Evolutionary conservation across 2,329 filamentous ascomycete species (phyloP).

Genomic region (Tothia fuscella): DNA sequence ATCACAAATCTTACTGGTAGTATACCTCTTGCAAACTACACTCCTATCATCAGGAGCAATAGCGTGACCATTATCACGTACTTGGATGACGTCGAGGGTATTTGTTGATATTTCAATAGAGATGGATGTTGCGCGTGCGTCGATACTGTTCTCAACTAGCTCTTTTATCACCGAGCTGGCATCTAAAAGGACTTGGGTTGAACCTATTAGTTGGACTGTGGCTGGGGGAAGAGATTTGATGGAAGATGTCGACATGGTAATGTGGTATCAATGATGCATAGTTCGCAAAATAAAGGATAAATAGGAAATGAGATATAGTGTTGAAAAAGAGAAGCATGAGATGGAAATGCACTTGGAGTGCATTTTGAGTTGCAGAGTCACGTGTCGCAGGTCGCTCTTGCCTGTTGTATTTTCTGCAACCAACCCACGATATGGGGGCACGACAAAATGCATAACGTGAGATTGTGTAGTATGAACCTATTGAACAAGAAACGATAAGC

Average conservation of each 20-base stretch:
- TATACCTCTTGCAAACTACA: slow-evolving; percentile 50
- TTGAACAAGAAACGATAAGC: too few species aligned
- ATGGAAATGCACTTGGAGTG: too few species aligned
- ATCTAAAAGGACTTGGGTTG: slow-evolving; percentile 47
- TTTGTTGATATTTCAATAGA: slow-evolving; percentile 53
- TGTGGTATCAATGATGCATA: background rate
- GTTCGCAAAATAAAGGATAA: too few species aligned
- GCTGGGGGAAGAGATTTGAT: slow-evolving; percentile 31
- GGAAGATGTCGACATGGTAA: slow-evolving; percentile 8
- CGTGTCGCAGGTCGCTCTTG: too few species aligned
- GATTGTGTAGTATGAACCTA: too few species aligned
- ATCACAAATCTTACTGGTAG: slow-evolving; percentile 61
- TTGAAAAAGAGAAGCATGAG: too few species aligned
- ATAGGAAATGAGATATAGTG: too few species aligned
- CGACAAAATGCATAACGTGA: too few species aligned
- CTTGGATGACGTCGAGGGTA: slow-evolving; percentile 55
- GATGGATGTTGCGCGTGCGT: slow-evolving; percentile 55
- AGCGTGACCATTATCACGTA: slow-evolving; percentile 63
- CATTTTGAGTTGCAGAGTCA: too few species aligned
- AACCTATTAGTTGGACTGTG: slow-evolving; percentile 35
- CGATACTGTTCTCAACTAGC: slow-evolving; percentile 64
- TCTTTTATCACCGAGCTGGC: slow-evolving; percentile 59
- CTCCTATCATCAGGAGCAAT: slow-evolving; percentile 51
- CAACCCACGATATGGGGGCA: too few species aligned
- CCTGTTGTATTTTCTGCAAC: too few species aligned